Base-by-base conservation (phyloP, 768 basidiomycete species). In the Pisolithus albus region DNA sequence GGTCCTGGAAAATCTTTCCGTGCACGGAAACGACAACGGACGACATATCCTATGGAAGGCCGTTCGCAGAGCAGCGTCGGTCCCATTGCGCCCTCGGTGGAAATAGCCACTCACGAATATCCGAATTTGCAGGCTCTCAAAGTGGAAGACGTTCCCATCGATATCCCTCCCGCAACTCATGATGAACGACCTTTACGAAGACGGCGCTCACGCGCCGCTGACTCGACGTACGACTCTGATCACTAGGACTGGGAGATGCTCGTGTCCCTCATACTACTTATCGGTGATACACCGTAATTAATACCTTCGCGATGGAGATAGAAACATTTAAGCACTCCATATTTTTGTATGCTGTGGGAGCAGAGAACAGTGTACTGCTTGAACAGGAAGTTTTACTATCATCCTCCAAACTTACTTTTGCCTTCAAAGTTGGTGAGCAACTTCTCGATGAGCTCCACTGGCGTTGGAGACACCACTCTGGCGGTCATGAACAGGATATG, bases 151-250 rank as follows among this genome's bases (percentile, higher is more conserved):
- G 41, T 48, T 15, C 37, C 64, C 10, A 28, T 69, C n/a, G 62
- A 60, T 15, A 63, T 73, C 24, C 63, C 69, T 53, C 55, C 70
- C 7, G 59, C 63, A 23, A 61, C 64, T 30, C 56, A 57, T 26
- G 56, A 67, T 39, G 58, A 63, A 30, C 52, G 65, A 48, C 61
- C 72, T 36, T 61, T 80, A 26, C 74, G 76, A 48, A 70, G 75
- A 47, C 77, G 80, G 37, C 70, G 70, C 16, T 79, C 78, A 47
- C 72, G 72, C 58, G 59, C 66, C 42, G 61, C 64, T 48, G 67
- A 72, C 54, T 54, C 53, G 44, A 53, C 55, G 40, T 56, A 66
- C 34, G 66, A 66, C 41, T 58, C 66, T 47, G 66, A 67, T 56
- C 57, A 47, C 41, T 67, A 64, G 56, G 52, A 32, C 46, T 40